Evolutionary conservation across 2,329 filamentous ascomycete genomes (phyloP).

Genomic region (Verticillium tricorpus): DNA sequence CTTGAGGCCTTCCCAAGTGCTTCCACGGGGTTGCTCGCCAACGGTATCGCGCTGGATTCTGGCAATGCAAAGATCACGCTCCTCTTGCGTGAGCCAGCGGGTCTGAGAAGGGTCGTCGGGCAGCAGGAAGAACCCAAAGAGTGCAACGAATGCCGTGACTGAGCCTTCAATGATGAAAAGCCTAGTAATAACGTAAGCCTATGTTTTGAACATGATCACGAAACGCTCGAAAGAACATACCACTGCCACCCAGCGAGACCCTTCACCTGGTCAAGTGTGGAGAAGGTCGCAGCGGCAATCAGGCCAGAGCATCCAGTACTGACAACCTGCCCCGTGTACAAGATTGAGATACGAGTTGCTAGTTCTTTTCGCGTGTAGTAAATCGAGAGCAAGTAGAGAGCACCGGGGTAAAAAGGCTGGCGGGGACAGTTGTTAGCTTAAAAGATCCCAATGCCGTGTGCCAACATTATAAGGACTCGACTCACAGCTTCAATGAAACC

Average conservation of each 20-base stretch:
- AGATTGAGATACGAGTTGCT: slow-evolving; percentile 8
- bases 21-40: slow-evolving; percentile 6
- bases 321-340: slow-evolving; percentile 12
- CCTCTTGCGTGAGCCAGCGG: slow-evolving; percentile 7
- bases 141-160: slow-evolving; percentile 30
- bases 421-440: slow-evolving; percentile 3
- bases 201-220: neutral
- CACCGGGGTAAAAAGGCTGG: slow-evolving; percentile 8
- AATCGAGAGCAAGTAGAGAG: slow-evolving; percentile 9
- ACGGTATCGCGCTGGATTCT: slow-evolving; percentile 9
- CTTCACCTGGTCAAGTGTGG: slow-evolving; percentile 4
- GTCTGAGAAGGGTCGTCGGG: slow-evolving; percentile 24
- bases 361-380: slow-evolving; percentile 13
- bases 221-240: neutral
- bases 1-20: slow-evolving; percentile 7
- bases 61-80: slow-evolving; percentile 4
- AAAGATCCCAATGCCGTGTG: too few species aligned
- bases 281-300: slow-evolving; percentile 5
- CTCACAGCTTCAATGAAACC: slow-evolving; percentile 29
- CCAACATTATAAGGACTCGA: too few species aligned
- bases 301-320: slow-evolving; percentile 9
- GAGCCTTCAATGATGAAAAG: slow-evolving; percentile 17
- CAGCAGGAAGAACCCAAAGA: slow-evolving; percentile 32
- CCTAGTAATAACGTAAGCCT: neutral
- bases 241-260: slow-evolving; percentile 10